Evolutionary conservation across 441 rosid genomes (phyloP).

Genomic region (Adansonia rubrostipa): DNA sequence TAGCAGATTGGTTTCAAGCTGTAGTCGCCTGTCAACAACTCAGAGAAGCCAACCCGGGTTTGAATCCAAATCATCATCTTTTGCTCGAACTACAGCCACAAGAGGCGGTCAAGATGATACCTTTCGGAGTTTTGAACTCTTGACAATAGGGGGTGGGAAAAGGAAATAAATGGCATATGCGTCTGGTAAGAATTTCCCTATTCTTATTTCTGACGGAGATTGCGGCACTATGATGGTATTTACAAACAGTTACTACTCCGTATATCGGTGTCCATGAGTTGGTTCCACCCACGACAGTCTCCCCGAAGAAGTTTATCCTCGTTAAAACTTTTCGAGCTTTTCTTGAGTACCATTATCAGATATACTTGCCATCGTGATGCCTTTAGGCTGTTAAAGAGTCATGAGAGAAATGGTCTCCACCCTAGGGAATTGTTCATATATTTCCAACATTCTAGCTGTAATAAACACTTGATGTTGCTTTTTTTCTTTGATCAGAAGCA

Average conservation of each 20-base stretch:
- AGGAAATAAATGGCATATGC: constrained; percentile 50
- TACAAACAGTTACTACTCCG: constrained; percentile 30
- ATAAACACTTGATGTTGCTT: not conserved
- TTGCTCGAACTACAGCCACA: constrained; percentile 44
- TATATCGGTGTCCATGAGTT: constrained; percentile 31
- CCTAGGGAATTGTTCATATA: constrained; percentile 16
- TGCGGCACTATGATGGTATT: constrained; percentile 20
- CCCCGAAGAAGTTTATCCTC: not conserved
- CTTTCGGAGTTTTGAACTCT: constrained; percentile 68
- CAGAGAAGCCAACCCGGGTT: constrained; percentile 54
- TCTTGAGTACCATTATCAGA: not conserved
- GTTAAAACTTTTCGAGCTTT: not conserved
- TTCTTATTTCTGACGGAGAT: constrained; percentile 25
- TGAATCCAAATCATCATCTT: constrained; percentile 63
- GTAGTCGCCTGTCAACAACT: constrained; percentile 48
- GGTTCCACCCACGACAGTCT: constrained; percentile 22
- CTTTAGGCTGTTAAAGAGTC: not conserved
- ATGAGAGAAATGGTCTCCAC: not conserved
- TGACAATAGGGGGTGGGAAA: constrained; percentile 65
- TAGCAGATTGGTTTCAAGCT: constrained; percentile 52
- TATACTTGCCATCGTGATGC: constrained; percentile 8
- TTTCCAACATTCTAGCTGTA: constrained; percentile 16
- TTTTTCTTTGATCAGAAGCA: not conserved
- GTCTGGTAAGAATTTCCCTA: constrained; percentile 15
- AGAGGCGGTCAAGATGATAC: constrained; percentile 59